A percentile compares a stretch with the other conserved stretches of the same genome.
These are phyloP conservation scores for Lasiodiplodia sp. DNA, from an alignment of 2,329 filamentous ascomycete genomes.

Conservation along the genomic window DNA sequence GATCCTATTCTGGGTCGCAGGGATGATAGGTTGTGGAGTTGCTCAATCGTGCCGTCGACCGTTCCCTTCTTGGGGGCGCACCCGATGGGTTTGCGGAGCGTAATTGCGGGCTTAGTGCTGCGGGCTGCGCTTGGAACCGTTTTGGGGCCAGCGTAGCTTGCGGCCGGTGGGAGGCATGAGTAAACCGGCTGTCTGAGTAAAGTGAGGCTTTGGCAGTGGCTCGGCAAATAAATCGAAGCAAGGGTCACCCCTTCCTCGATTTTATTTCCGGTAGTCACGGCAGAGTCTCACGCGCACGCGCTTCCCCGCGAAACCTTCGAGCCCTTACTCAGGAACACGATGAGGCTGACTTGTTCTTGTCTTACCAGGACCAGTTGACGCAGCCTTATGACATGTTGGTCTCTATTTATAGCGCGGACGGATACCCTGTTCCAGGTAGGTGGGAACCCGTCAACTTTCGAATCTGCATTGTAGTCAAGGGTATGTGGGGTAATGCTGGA, in stretches of 20 bases:
- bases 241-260: background rate
- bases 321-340: background rate
- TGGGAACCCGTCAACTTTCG: background rate
- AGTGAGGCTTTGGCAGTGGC: constrained; percentile 41
- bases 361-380: background rate
- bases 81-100: constrained; percentile 36
- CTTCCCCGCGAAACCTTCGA: background rate
- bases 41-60: constrained; percentile 38
- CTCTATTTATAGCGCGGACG: background rate
- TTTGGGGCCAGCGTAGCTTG: constrained; percentile 53
- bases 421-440: background rate
- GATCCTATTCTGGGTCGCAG: constrained; percentile 56
- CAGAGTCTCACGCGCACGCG: background rate
- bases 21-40: constrained; percentile 77
- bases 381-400: background rate
- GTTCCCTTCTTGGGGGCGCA: constrained; percentile 48
- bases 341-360: constrained; percentile 15
- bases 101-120: constrained; percentile 65
- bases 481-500: background rate
- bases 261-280: background rate
- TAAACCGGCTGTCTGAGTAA: constrained; percentile 70
- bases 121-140: constrained; percentile 44
- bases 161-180: constrained; percentile 71
- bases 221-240: background rate
- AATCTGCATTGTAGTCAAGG: background rate